Evolutionary conservation across 164 flowering plant species (phyloP), one percentile per base, ranked within the genome.

Genomic region (Akebia trifoliata): DNA sequence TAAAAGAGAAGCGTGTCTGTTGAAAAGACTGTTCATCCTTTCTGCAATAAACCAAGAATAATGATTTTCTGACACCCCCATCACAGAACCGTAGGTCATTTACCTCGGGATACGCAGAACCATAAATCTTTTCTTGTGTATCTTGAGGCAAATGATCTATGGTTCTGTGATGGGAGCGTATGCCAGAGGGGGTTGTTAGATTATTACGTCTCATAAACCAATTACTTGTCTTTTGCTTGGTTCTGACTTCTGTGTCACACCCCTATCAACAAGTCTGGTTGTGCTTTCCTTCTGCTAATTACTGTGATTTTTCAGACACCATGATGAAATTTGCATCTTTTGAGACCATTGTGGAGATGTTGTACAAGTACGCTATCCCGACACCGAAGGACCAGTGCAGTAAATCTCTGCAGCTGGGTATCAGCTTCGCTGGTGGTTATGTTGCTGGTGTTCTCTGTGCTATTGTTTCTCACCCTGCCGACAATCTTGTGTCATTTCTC

Each of bases 251-350:
- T 20, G 26, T 26, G 9, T 47, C 2, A 21, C 50, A 20, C 3
- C 15, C 22, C 12, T 42, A 1, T 8, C 20, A 42, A 9, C 7
- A 12, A 4, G 46, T 28, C 9, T 6, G 11, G 22, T 24, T 26
- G 29, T 48, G 52, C 28, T 48, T 15, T 15, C 12, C 4, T 14
- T n/a, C 17, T 25, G 14, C 45, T 42, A 44, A 29, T 1, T 3
- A 17, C 4, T 14, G 1, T 18, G 21, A 35, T 52, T 39, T 54
- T 67, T 62, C 79, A 87, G 96, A 87, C 56, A 83, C 96, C 18
- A 83, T 85, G 96, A 83, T 87, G 92, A 87, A 87, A 63, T 87
- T 87, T 77, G 87, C 92, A n/a, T 81, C 87, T 10, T 87, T 87
- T 66, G 96, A 85, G 77, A 85, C 84, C 40, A 82, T 80, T 60